These are phyloP conservation scores for Neocucurbitaria cava DNA, from an alignment of 2,329 filamentous ascomycete genomes.

Conservation along the genomic window DNA sequence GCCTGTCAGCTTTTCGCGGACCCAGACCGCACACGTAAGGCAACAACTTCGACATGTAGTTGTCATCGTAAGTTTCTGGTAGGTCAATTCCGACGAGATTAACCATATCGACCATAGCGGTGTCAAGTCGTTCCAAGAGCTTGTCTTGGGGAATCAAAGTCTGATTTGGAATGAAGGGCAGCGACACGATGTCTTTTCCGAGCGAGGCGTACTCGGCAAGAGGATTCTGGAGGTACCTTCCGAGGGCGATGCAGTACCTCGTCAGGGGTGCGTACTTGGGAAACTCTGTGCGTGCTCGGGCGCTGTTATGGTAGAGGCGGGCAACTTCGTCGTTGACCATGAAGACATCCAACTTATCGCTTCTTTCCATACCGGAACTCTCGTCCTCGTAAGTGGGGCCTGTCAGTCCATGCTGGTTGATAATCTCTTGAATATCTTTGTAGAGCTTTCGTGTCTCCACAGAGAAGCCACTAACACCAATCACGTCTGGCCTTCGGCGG, in stretches of 20 bases:
- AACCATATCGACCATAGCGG: conserved; percentile 98
- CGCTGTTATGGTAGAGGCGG: conserved; percentile 92
- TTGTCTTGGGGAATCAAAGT: conserved; percentile 88
- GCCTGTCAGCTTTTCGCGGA: conserved; percentile 83
- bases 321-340: conserved; percentile 97
- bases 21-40: conserved; percentile 92
- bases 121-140: conserved; percentile 84
- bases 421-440: conserved; percentile 78
- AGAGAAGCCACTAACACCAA: conserved; percentile 87
- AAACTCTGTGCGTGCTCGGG: conserved; percentile 78
- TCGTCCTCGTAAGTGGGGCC: conserved; percentile 82
- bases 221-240: conserved; percentile 91
- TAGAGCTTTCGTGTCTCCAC: conserved; percentile 86
- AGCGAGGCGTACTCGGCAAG: conserved; percentile 96
- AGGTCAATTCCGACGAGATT: conserved; percentile 96
- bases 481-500: conserved; percentile 83
- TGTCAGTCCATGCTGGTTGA: conserved; percentile 77
- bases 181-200: conserved; percentile 83
- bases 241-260: conserved; percentile 88
- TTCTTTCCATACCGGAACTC: conserved; percentile 73
- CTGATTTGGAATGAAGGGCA: conserved; percentile 90
- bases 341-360: conserved; percentile 83
- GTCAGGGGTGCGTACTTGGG: conserved; percentile 79
- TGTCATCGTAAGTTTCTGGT: conserved; percentile 84
- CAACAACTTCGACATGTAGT: conserved; percentile 83